Evolutionary conservation across 2,329 filamentous ascomycete species (phyloP), one percentile per base, ranked within the genome.

Genomic region (Fusarium camptoceras): DNA sequence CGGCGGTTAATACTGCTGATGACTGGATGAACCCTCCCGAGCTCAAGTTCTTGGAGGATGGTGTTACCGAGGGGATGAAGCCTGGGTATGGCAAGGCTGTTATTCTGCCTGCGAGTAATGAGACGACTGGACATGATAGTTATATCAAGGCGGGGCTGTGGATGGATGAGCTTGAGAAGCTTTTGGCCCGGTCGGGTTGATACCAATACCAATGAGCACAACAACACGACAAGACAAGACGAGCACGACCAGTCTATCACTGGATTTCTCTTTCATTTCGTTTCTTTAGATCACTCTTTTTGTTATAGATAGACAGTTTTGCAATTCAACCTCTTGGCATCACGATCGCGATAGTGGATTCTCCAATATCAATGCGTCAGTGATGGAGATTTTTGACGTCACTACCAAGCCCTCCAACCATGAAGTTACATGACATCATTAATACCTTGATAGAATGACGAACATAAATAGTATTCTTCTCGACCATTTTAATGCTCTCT

Each of bases 131-230:
- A 0, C 66, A 70, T 15, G 41, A 67, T 28, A 67, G 62, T n/a
- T 70, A 70, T 12, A 67, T 70, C 20, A 53, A 47, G 44, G 62
- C 67, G 5, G 31, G 50, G 2, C 44, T 70, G 12, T 70, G 67
- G 66, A 70, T 70, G 7, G 37, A 47, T 8, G 67, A 68, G 24
- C 46, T 70, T 14, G 30, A 55, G 34, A 44, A 55, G 12, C 37
- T 68, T 0, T 20, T 68, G 0, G 43, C 39, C 8, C 12, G 61
- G 1, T 59, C 59, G 2, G 9, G 43, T 1, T 14, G 10, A 34
- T 30, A 30, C 2, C 28, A 30, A 14, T 6, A 30, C 28, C 28
- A 5, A 14, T 14, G 28, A 14, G 2, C 9, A 37, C 20, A 1
- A 8, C 8, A 8, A 37, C 8, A 18, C 8, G n/a, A 15, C 10